Evolutionary conservation across 1,139 yeast genomes (phyloP).

Genomic region (Barnettozyma hawaiiensis): DNA sequence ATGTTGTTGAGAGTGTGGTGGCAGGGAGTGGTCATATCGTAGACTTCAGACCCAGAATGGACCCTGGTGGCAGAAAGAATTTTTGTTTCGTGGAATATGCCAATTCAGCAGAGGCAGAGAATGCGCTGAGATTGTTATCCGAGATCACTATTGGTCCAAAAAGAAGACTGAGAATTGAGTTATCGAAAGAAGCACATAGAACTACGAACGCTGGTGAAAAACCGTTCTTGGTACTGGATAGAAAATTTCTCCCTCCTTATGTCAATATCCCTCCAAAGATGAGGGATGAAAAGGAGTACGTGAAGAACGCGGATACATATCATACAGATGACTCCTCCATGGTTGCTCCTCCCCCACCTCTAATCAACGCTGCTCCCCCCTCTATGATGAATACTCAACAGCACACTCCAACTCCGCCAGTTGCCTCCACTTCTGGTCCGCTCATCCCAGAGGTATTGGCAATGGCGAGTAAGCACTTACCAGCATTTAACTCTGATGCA

Average conservation of each 20-base stretch:
- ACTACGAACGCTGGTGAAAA: conserved; percentile 35
- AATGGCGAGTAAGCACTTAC: conserved; percentile 47
- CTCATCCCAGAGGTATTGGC: conserved; percentile 40
- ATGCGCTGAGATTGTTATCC: conserved; percentile 39
- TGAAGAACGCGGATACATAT: neutral
- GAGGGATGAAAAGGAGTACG: conserved; percentile 20
- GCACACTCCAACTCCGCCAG: conserved; percentile 3
- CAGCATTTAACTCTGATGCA: conserved; percentile 41
- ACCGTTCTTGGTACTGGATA: conserved; percentile 38
- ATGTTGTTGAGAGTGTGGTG: conserved; percentile 50
- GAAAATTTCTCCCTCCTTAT: conserved; percentile 45
- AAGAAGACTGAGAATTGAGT: conserved; percentile 47
- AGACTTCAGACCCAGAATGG: conserved; percentile 59
- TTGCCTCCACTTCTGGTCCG: conserved; percentile 3
- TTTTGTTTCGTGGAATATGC: conserved; percentile 58
- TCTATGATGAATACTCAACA: neutral
- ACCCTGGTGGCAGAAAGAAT: conserved; percentile 58
- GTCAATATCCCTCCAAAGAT: conserved; percentile 52
- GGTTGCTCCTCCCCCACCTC: neutral
- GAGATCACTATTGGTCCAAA: conserved; percentile 43
- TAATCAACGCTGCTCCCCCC: neutral
- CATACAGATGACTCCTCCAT: conserved; percentile 2
- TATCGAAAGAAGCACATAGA: conserved; percentile 56
- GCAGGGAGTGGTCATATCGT: conserved; percentile 58
- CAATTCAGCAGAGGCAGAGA: conserved; percentile 45